phyloP scores from a whole-genome alignment of 306 rosid genomes.

The Cotoneaster glaucophyllus region DNA sequence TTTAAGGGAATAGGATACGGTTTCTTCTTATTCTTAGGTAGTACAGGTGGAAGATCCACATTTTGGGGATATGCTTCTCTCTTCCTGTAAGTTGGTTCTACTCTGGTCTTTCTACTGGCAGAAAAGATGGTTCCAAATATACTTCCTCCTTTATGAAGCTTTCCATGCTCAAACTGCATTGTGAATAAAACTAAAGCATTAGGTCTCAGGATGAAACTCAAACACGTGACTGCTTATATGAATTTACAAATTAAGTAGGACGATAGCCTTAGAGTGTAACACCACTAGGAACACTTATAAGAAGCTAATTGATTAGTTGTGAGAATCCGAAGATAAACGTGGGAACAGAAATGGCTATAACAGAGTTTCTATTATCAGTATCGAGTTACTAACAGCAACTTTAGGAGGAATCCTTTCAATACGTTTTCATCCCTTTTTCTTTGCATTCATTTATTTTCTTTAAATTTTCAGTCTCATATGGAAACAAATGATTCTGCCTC shows the following conservation, averaged over 20 bases:
- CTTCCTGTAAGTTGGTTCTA: conserved; percentile 26
- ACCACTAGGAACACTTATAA: neutral
- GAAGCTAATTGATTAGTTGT: neutral
- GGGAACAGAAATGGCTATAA: neutral
- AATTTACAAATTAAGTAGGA: neutral
- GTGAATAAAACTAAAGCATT: conserved; percentile 13
- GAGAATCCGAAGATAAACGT: neutral
- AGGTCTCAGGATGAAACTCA: neutral
- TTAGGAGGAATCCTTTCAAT: neutral
- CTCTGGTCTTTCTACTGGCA: conserved; percentile 39
- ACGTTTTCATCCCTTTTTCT: neutral
- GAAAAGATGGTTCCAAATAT: conserved; percentile 24
- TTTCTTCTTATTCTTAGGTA: conserved; percentile 79
- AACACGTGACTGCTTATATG: neutral
- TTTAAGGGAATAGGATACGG: conserved; percentile 80
- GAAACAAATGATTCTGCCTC: neutral
- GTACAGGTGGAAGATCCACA: conserved; percentile 62
- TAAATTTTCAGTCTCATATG: neutral
- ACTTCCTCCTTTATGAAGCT: conserved; percentile 24
- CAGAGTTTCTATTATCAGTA: neutral
- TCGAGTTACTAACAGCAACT: neutral
- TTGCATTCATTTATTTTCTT: neutral
- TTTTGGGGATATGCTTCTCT: conserved; percentile 48
- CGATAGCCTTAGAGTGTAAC: neutral
- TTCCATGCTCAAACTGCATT: conserved; percentile 46